Conservation (phyloP, 1,139 yeast species). For the Suhomyces coccinellae region DNA sequence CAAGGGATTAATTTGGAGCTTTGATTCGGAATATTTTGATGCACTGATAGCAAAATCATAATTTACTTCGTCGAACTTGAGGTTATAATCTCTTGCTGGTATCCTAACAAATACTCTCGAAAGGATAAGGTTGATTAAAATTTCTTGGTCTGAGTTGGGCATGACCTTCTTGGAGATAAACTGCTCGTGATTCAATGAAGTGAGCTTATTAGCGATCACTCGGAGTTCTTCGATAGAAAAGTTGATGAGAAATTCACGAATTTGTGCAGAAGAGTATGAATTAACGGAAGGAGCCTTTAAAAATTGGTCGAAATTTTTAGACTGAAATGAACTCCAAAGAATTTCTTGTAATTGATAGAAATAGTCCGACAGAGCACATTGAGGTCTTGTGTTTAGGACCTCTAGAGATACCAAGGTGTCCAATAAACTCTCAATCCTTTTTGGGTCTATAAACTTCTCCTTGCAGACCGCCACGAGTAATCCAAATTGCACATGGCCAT, state of each 20-base stretch:
- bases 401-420: neutral
- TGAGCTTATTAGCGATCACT: neutral
- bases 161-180: neutral
- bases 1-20: neutral
- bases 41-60: neutral
- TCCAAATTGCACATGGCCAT: conserved; percentile 1
- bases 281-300: conserved; percentile 3
- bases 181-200: neutral
- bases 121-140: neutral
- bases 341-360: conserved; percentile 6
- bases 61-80: neutral
- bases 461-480: neutral
- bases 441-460: neutral
- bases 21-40: neutral
- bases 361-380: neutral
- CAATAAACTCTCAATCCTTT: conserved; percentile 1
- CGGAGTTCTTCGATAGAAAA: conserved; percentile 1
- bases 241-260: conserved; percentile 1
- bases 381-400: neutral
- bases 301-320: conserved; percentile 1
- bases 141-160: neutral
- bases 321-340: conserved; percentile 1
- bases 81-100: neutral
- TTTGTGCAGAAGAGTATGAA: neutral
- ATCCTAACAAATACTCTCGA: neutral